Evolutionary conservation across 2,329 filamentous ascomycete species (phyloP), one percentile per base, ranked within the genome.

Genomic region (Colletotrichum destructivum): DNA sequence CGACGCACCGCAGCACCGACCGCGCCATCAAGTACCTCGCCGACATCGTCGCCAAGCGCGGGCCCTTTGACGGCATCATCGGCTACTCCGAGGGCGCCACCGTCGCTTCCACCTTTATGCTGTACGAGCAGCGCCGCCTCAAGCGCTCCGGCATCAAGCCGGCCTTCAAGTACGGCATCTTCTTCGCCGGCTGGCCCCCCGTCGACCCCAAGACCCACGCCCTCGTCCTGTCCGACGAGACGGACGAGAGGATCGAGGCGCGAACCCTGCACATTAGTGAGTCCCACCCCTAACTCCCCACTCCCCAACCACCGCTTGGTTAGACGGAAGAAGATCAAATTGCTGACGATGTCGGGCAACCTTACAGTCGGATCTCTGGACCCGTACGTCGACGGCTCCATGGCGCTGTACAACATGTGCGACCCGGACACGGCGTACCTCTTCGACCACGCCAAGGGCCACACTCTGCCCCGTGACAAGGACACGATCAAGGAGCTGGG

Each of bases 361-460:
- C 35, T 52, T 15, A 15, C 74, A 85, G 84, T 89, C 59, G 87
- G 87, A 12, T 88, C 85, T 13, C 79, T 84, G 69, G 90, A 92
- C 74, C 90, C 89, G 0, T 92, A 91, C 74, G 84, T 91, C 2
- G 83, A 89, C 44, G 89, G 90, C 0, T 88, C 88, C 2, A 85
- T 91, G 81, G 88, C 89, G 0, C 82, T 92, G 4, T 91, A 88
- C 79, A 89, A 90, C 74, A 84, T 90, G 31, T 92, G 89, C 74
- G 87, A 91, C 57, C 85, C 85, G 0, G 89, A 91, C 69, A 86
- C 81, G 1, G 89, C 89, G 0, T 83, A 85, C 44, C 82, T 92
- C n/a, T 91, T 91, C 72, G 90, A 92, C 74, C 89, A 91, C 73
- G 90, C 88, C 5, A 91, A 91, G 75, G 90, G 90, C 0, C 90